Base-by-base conservation (phyloP, 345 rosid species). In the Salix dunnii region DNA sequence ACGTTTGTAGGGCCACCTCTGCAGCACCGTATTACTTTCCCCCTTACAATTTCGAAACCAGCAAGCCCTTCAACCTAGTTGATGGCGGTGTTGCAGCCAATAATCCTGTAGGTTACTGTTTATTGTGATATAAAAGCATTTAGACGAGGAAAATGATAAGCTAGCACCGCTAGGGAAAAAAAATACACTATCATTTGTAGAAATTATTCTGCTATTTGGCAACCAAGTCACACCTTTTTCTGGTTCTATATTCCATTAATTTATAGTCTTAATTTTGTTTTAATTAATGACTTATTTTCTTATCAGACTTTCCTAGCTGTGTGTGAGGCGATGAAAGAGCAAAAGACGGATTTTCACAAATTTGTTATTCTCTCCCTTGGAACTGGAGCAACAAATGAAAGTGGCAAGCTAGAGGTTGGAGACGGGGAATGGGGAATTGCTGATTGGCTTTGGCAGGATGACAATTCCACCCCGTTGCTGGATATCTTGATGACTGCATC, bases 31-130 rank as follows among this genome's bases (percentile, higher is more conserved):
- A 46, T 16, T 74, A 63, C 69, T 36, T 79, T 4, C 82, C 78
- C 38, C 70, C 75, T 7, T 8, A 74, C 74, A 9, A 63, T 55
- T 79, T 75, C 16, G 14, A 79, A 64, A 74, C 55, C 53, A 35
- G 30, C 46, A 55, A 43, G 27, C 68, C 70, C 17, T 80, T 49
- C 67, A 74, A 75, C 76, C 71, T 80, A 61, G 30, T 80, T 1
- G 79, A 75, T 42, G 82, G 76, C 70, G 76, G 76, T 61, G 76
- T 79, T 51, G 78, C 78, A 74, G 79, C 43, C 43, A 40, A 40
- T 40, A 40, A 40, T 40, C 43, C 43, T 40, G 43, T 40, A 40
- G 12, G 43, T 40, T 40, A 0, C 43, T 40, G 43, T 40, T 40
- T 40, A 40, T 40, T 40, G 43, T 40, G 43, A 10, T 40, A 40